A percentile compares a stretch with the other conserved stretches of the same genome.
Conservation (phyloP, 2,329 filamentous ascomycete species). For the Xylaria sp. region DNA sequence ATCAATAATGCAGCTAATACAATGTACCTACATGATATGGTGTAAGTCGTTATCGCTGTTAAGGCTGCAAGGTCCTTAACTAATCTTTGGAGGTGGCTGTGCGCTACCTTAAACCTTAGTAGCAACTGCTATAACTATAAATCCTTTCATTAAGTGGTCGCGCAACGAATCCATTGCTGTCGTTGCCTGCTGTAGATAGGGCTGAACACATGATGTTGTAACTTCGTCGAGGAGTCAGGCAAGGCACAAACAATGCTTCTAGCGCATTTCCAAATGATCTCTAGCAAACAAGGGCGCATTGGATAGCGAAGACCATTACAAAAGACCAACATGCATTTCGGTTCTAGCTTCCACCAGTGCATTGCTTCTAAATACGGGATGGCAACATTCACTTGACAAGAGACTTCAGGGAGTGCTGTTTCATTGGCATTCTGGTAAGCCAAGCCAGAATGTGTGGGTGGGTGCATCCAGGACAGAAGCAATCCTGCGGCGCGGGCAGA, state of each 20-base stretch:
- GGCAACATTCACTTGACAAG: background rate
- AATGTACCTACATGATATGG: no score
- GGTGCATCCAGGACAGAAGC: constrained; percentile 9
- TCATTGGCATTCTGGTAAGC: constrained; percentile 14
- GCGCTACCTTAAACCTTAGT: constrained; percentile 12
- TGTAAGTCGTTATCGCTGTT: background rate
- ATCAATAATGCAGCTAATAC: no score
- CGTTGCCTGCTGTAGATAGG: constrained; percentile 34
- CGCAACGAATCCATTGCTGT: constrained; percentile 13
- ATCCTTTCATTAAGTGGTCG: background rate
- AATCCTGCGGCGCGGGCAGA: constrained; percentile 15
- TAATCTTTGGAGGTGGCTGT: constrained; percentile 35
- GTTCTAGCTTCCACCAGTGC: constrained; percentile 1
- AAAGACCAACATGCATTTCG: background rate
- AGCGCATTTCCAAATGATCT: background rate
- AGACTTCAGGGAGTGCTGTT: constrained; percentile 14
- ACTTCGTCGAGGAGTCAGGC: background rate
- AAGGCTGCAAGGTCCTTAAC: constrained; percentile 27
- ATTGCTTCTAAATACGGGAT: constrained; percentile 25
- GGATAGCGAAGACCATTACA: background rate
- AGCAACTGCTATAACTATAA: background rate
- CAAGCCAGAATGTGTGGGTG: background rate
- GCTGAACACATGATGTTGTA: constrained; percentile 31
- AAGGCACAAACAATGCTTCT: background rate
- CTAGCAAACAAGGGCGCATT: background rate